Base-by-base conservation (phyloP, 169 alveolate genomes). In the Ichthyophthirius multifiliis region DNA sequence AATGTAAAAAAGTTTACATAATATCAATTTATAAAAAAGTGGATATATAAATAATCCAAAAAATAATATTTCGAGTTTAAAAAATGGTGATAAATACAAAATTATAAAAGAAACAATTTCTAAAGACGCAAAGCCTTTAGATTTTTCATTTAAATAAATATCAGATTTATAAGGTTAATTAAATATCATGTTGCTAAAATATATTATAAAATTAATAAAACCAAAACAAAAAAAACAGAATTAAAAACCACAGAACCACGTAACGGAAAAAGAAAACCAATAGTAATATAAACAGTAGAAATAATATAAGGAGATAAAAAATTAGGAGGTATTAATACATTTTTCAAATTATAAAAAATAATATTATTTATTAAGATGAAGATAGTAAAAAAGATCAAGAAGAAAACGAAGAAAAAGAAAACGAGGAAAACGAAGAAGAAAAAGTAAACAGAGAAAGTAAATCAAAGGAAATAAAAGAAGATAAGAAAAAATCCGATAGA, bases 391-490 rank as follows among this genome's bases (percentile, higher is more conserved):
- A 55, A 27, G 71, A 55, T 55, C 43, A 39, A 0, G 71, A 55
- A 23, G 71, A 55, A 55, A 55, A 55, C 4, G 71, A 55, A 9
- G 31, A 55, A n/a, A 39, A 55, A 55, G 71, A 55, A 27, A 55
- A 55, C 5, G 71, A 55, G 13, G 71, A 55, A 23, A 39, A 55
- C 13, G 31, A 55, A 27, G 31, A 55, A 23, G 71, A 55, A 55
- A 39, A 39, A 55, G 76, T 39, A 62, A 34, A 78, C 30, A 78
- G 73, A 7, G 77, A 78, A 16, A 75, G 65, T 5, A 65, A 65
- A 31, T 41, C 37, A 43, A 41, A 63, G 18, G 84, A 78, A 7
- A 75, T 45, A 18, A 75, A 78, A 31, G 84, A 78, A 37, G 47
- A 43, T 6, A 27, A 71, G 16, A 78, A 78, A 44, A 75, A 78